phyloP scores from a whole-genome alignment of 2,329 filamentous ascomycete genomes.

The Cytospora schulzeri region DNA sequence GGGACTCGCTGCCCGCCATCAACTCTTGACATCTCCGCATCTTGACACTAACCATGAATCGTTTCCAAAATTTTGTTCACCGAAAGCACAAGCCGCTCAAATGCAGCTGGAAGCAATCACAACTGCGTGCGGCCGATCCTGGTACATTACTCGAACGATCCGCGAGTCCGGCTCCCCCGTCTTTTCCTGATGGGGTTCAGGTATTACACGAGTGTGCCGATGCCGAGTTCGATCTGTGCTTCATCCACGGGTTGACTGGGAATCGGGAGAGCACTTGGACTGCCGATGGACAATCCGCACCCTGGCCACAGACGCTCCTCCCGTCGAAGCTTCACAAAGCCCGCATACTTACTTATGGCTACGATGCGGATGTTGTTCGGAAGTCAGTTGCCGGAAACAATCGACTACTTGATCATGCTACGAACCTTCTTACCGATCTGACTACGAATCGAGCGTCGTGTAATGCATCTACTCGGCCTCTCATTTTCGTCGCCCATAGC shows the following conservation, averaged over 20 bases:
- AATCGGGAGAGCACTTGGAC: constrained; percentile 44
- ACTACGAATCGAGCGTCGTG: constrained; percentile 30
- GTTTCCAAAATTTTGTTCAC: no score
- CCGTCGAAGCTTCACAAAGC: constrained; percentile 35
- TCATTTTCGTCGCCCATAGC: constrained; percentile 44
- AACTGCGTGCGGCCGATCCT: no score
- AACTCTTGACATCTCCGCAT: no score
- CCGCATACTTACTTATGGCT: constrained; percentile 44
- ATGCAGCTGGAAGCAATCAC: no score
- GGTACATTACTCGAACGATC: background rate
- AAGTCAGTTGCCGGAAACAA: constrained; percentile 31
- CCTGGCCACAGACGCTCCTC: constrained; percentile 41
- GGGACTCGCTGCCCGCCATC: no score
- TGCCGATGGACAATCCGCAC: constrained; percentile 31
- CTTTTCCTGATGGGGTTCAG: constrained; percentile 29
- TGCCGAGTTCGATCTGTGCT: constrained; percentile 36
- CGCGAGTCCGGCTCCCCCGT: background rate
- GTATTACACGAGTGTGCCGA: constrained; percentile 29
- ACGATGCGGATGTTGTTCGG: constrained; percentile 39
- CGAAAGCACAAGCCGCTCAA: no score
- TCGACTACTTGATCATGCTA: constrained; percentile 36
- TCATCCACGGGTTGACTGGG: constrained; percentile 46
- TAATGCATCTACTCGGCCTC: constrained; percentile 32
- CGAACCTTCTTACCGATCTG: constrained; percentile 36
- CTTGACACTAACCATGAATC: no score